These are phyloP conservation scores for Botryotinia calthae DNA, from an alignment of 2,329 filamentous ascomycete species.

Conservation along the genomic window DNA sequence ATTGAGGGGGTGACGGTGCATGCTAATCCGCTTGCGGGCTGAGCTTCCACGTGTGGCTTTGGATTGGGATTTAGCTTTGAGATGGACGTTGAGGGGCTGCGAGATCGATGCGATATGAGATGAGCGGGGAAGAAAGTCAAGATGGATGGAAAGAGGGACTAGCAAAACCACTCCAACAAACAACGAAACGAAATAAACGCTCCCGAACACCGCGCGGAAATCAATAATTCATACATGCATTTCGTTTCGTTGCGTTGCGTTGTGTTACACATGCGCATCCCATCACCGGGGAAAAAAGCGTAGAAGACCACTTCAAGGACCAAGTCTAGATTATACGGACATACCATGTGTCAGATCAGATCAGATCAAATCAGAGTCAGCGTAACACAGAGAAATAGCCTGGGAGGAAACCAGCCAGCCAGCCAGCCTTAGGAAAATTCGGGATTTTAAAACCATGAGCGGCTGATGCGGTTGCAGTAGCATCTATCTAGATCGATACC, in stretches of 20 bases:
- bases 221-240: too few species aligned
- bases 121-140: background rate
- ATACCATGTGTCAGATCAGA: background rate
- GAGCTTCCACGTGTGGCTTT: background rate
- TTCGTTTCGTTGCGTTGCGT: background rate
- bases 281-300: background rate
- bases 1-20: constrained; percentile 73
- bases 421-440: background rate
- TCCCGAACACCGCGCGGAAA: background rate
- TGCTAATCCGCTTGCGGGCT: constrained; percentile 38
- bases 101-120: background rate
- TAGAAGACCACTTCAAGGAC: background rate
- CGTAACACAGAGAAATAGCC: background rate
- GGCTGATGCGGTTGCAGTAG: background rate
- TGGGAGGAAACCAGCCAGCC: background rate
- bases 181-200: background rate
- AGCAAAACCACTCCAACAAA: background rate
- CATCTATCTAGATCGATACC: too few species aligned
- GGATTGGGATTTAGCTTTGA: background rate
- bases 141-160: background rate
- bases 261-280: background rate
- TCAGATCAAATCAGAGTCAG: background rate
- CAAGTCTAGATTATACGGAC: background rate
- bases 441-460: background rate
- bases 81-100: too few species aligned